Base-by-base conservation (phyloP, 2,329 filamentous ascomycete genomes). In the Leptographium lundbergii region DNA sequence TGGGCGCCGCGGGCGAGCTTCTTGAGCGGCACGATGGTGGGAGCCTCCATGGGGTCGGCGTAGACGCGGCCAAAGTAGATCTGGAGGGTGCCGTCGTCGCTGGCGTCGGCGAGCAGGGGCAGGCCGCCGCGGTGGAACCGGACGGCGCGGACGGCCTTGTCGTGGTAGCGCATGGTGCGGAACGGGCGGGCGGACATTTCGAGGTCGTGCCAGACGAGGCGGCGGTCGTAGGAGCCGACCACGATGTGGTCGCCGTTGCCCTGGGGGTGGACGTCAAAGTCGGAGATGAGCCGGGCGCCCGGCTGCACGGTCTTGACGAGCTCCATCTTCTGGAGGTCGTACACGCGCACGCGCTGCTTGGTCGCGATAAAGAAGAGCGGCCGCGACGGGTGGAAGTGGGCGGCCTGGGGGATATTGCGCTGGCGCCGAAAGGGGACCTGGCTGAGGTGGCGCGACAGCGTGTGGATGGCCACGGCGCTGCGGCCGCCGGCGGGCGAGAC, bases 21-120 rank as follows among this genome's bases (percentile, higher is more conserved):
- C 79, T 97, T 99, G 63, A 99, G 80, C 10, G 94, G 94, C 57
- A 97, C 94, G 68, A 99, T 96, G 17, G 87, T 95, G 7, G 94
- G 91, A 68, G 96, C 96, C 76, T 95, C 91, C 82, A 99, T 89
- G 70, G 96, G 78, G 70, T 99, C 94, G 62, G 86, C 90, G 34
- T 95, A 91, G 32, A 97, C 92, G 73, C 92, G 95, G 59, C 91
- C 92, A 70, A 97, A 92, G 82, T 97, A 97, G 58, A 99, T 88
- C 72, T 99, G 94, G 64, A 97, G 75, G 24, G 87, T 90, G 32
- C 94, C 94, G 71, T 99, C 94, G 70, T 99, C 95, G 70, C 88
- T 94, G 24, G 90, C 91, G 70, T 97, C 92, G 0, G 91, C 94
- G 68, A 99, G 97, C 42, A 99, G 79, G 22, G 94, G 91, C 50